These are phyloP conservation scores for Triticum aestivum DNA, from an alignment of 176 grass and related monocot genomes.

Conservation along the genomic window IWGSC_CS_RefSeq_v2.1 NC_057803.1:1724578-1725077, in stretches of 20 bases:
- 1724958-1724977: slow-evolving; percentile 38
- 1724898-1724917: slow-evolving; percentile 14
- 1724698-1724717: neutral
- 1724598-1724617: slow-evolving; percentile 1
- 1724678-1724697: neutral
- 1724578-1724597: neutral
- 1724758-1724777: slow-evolving; percentile 17
- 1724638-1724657: neutral
- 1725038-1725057: slow-evolving; percentile 50
- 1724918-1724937: slow-evolving; percentile 34
- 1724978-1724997: slow-evolving; percentile 38
- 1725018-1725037: slow-evolving; percentile 40
- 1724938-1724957: slow-evolving; percentile 41
- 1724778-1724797: neutral
- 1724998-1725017: slow-evolving; percentile 49
- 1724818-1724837: neutral
- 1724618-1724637: neutral
- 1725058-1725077: slow-evolving; percentile 42
- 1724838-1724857: neutral
- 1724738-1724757: neutral
- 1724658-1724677: slow-evolving; percentile 18
- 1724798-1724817: slow-evolving; percentile 28
- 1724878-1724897: neutral
- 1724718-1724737: neutral
- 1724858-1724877: slow-evolving; percentile 15